Base-by-base conservation (phyloP, 257 asterid species). In the Solanum rostratum region DNA sequence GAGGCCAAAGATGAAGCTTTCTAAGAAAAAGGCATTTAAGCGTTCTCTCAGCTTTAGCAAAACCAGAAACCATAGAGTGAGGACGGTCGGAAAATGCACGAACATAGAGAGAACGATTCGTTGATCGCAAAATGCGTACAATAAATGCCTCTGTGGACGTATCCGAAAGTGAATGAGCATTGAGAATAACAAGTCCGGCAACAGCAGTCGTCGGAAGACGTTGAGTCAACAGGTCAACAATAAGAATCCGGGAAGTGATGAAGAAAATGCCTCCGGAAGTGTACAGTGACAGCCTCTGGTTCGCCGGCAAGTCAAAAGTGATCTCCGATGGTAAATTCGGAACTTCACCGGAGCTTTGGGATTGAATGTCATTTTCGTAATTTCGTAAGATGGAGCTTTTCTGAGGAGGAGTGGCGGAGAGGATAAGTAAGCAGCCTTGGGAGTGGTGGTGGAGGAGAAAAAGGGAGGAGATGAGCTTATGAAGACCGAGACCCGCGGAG, bases 1-100 rank as follows among this genome's bases (percentile, higher is more conserved):
- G 91, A 73, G 99, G 99, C 99, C 99, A 96, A n/a, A 96, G 94
- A 87, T 95, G 98, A 83, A 96, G 95, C 82, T 92, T 95, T 78
- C 96, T 91, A 80, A 96, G 91, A 37, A 85, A 94, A 82, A 96
- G 93, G 83, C 97, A 95, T 92, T 96, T 96, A 66, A 96, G 93
- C 30, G 87, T 91, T 86, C 98, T 90, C 85, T 95, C 98, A 19
- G 98, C 95, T 87, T 95, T 96, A 30, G 99, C 97, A 70, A 96
- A 96, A 66, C 99, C 98, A 37, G 99, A 91, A 53, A 95, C 95
- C 97, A 92, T 94, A 16, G 95, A 90, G 16, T 92, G 93, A 24
- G 99, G 98, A 53, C 95, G 88, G 84, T 96, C 98, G 27, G 99
- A 93, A 87, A 96, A 93, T 19, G 99, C 98, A 71, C 97, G 90